Evolutionary conservation across 1,284 basidiomycete genomes (phyloP).

Genomic region (Phylloboletellus chloephorus): DNA sequence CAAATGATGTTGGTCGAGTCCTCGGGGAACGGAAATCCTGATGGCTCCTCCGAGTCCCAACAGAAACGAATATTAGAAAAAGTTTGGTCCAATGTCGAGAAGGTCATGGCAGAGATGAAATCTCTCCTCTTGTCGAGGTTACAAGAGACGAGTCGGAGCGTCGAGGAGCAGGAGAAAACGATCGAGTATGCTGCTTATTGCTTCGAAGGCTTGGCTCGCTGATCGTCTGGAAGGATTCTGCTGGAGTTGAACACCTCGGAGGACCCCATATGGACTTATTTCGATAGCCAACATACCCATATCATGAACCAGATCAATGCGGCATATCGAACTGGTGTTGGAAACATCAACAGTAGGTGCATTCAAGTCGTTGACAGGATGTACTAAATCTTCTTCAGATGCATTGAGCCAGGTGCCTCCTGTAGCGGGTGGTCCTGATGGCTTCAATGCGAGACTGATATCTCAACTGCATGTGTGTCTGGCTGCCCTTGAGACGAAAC

Average conservation of each 20-base stretch:
- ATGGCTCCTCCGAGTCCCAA: conserved; percentile 58
- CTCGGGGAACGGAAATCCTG: conserved; percentile 49
- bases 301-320: conserved; percentile 77
- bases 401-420: conserved; percentile 39
- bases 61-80: conserved; percentile 93
- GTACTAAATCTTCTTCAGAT: conserved; percentile 31
- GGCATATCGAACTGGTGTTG: conserved; percentile 53
- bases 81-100: conserved; percentile 94
- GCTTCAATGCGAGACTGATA: conserved; percentile 42
- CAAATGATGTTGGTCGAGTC: conserved; percentile 69
- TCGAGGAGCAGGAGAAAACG: conserved; percentile 96
- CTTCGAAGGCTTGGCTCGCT: conserved; percentile 1
- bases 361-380: conserved; percentile 7
- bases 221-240: conserved; percentile 56
- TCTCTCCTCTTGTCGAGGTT: conserved; percentile 72
- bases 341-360: conserved; percentile 52
- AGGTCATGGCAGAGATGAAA: conserved; percentile 90
- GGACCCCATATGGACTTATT: conserved; percentile 90
- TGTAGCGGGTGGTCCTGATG: conserved; percentile 34
- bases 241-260: conserved; percentile 79
- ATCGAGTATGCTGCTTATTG: conserved; percentile 67
- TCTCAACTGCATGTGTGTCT: conserved; percentile 55
- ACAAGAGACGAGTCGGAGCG: conserved; percentile 69
- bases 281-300: conserved; percentile 88
- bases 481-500: conserved; percentile 56